Evolutionary conservation across 2,329 filamentous ascomycete species (phyloP), one percentile per base, ranked within the genome.

Genomic region (Aspergillus udagawae): DNA sequence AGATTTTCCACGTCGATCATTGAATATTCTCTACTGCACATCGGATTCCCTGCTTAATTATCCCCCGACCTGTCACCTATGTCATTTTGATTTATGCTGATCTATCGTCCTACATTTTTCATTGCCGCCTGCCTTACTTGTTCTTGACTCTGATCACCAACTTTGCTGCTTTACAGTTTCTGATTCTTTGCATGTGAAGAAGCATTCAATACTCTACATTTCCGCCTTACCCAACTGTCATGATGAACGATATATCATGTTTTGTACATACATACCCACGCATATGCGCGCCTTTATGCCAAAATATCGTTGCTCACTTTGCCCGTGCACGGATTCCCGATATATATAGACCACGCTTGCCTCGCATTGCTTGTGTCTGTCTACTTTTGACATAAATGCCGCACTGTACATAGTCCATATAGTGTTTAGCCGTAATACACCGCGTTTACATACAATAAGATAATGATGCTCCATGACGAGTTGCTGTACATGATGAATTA

Each of bases 251-350:
- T 44, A 49, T 35, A 29, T 42, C 45, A 47, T 53, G 38, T 41
- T 51, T n/a, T 60, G 57, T 60, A 58, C 56, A 56, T 58, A 58
- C 58, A 58, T 60, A 58, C 56, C 53, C 55, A 44, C 14, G 10
- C n/a, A 51, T 41, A 38, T 51, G 14, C 32, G 32, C 32, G 32
- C 14, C 32, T 17, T 35, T 17, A 38, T 38, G 32, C 6, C 32
- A 38, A 38, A 38, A 38, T 38, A 38, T 38, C n/a, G 32, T 17
- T 38, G 14, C 32, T 38, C 32, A 14, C 32, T 38, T 35, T 17
- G 32, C 32, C 32, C 32, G 32, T 38, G 32, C 32, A 38, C 32
- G 5, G 32, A 38, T 38, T 7, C 32, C n/a, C 14, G 32, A 7
- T 17, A 38, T 14, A 17, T 38, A 38, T 38, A 38, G 32, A 38